Evolutionary conservation across 208 protist species (phyloP).

Genomic region (Acanthamoeba royreba): DNA sequence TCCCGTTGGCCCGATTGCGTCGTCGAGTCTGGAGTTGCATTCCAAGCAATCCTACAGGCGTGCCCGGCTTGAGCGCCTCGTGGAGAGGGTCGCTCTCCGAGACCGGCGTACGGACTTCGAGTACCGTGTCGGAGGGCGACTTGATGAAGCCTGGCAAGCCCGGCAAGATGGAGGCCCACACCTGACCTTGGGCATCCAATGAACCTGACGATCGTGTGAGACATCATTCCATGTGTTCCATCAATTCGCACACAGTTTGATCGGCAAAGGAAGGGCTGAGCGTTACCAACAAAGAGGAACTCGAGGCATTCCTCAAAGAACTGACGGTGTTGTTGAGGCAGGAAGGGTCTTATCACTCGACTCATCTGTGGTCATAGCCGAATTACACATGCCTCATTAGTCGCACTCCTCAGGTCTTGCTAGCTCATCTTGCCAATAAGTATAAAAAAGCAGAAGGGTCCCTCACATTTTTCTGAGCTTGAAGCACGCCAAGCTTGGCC

Average conservation of each 20-base stretch:
- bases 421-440: background rate
- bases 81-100: background rate
- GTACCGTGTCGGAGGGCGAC: background rate
- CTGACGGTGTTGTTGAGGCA: background rate
- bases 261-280: background rate
- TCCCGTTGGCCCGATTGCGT: constrained; percentile 6
- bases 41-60: background rate
- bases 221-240: background rate
- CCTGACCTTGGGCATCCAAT: background rate
- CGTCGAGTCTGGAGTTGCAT: constrained; percentile 7
- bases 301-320: constrained; percentile 6
- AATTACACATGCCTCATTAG: background rate
- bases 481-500: background rate
- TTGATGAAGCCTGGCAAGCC: background rate
- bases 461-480: background rate
- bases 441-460: background rate
- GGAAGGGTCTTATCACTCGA: background rate
- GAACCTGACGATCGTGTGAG: no score
- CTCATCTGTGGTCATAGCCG: background rate
- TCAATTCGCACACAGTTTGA: background rate
- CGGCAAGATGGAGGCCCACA: constrained; percentile 1
- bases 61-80: background rate
- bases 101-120: background rate
- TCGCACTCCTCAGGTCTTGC: background rate
- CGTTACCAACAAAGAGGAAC: background rate